Base-by-base conservation (phyloP, 2,329 filamentous ascomycete genomes). In the Fusarium irregulare region DNA sequence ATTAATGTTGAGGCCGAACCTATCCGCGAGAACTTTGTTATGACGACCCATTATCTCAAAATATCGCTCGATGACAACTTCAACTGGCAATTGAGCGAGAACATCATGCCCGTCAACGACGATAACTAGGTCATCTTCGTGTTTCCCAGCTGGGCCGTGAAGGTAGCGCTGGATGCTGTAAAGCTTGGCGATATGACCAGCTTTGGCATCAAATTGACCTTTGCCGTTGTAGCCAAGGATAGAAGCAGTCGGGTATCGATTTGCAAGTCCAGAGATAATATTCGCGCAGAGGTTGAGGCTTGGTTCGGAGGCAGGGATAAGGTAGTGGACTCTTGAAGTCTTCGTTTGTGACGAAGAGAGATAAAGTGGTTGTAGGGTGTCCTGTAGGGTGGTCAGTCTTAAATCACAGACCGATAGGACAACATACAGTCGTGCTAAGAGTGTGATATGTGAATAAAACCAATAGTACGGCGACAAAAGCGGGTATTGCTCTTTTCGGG, bases 71-170 rank as follows among this genome's bases (percentile, higher is more conserved):
- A 92, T 84, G 70, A 92, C 78, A 21, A 91, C 82, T 40, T 89
- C 85, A 9, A 87, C 85, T 0, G 89, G 88, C 5, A 92, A 80
- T 76, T 92, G 89, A 63, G 91, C 87, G 79, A 88, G 87, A 1
- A 88, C 82, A 62, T 91, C 88, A 73, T 87, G 84, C 1, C 86
- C 88, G 75, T 92, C 89, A 9, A 89, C 82, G 48, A 92, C 81
- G 58, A 92, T 78, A 8, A 91, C 84, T 30, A 92, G 77, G 74
- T 92, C 90, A 14, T 87, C 81, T 5, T 14, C 8, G 8, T 51
- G n/a, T 20, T 20, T 28, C 23, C 32, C 32, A 32, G 30, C 30
- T 7, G 13, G 13, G 13, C 30, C 7, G 7, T 51, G 16, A 4
- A 51, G 13, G 21, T 51, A 40, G 7, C 32, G 18, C 32, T 7